A percentile compares a stretch with the other conserved stretches of the same genome.
These are phyloP conservation scores for Citrus trifoliata DNA, from an alignment of 345 rosid genomes.

Conservation along the genomic window DNA sequence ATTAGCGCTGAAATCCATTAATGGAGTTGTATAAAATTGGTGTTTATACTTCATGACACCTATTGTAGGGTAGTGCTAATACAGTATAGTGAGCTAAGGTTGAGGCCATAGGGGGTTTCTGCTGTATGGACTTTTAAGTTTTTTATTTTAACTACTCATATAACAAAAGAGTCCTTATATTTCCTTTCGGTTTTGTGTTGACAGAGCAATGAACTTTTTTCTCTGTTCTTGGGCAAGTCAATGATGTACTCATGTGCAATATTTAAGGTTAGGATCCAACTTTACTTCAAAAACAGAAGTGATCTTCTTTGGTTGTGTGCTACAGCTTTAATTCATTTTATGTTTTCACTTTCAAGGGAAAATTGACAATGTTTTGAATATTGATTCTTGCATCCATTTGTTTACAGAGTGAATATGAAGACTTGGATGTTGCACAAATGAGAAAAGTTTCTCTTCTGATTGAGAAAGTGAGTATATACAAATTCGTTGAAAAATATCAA, in stretches of 20 bases:
- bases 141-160: too few relatives aligned
- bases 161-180: neutral
- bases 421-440: slow-evolving; percentile 68
- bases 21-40: too few relatives aligned
- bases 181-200: neutral
- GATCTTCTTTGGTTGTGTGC: neutral
- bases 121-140: neutral
- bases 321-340: neutral
- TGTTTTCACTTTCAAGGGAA: neutral
- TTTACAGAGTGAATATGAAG: slow-evolving; percentile 60
- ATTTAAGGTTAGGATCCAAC: slow-evolving; percentile 54
- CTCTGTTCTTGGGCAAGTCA: slow-evolving; percentile 78
- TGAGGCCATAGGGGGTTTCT: too few relatives aligned
- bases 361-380: neutral
- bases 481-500: neutral
- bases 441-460: slow-evolving; percentile 68
- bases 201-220: slow-evolving; percentile 82
- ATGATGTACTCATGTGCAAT: slow-evolving; percentile 88
- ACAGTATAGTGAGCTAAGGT: too few relatives aligned
- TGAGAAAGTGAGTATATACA: slow-evolving; percentile 48
- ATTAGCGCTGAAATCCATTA: too few relatives aligned
- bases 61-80: too few relatives aligned
- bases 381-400: neutral
- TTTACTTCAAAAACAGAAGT: neutral
- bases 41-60: too few relatives aligned